Evolutionary conservation across 768 basidiomycete species (phyloP), one percentile per base, ranked within the genome.

Genomic region (Crucibulum laeve): DNA sequence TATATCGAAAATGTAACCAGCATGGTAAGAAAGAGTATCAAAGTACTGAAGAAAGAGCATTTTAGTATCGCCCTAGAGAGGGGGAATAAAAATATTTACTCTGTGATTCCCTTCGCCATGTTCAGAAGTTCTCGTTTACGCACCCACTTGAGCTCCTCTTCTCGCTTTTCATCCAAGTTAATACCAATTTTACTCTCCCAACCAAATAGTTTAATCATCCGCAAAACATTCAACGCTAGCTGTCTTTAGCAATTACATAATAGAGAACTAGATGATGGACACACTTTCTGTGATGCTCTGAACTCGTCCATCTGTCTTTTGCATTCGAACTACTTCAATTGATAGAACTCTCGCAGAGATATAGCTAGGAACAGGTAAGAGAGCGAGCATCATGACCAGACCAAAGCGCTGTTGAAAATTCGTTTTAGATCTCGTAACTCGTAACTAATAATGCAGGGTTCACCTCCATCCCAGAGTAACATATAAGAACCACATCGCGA

Each of bases 201-300:
- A 10, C 72, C 87, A 52, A 90, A 87, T 30, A 87, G 63, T 58
- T 88, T 88, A 56, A 85, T 67, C 79, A 86, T 84, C 17, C 83
- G 75, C 13, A 85, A 58, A 15, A 79, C 74, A 43, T 72, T 74
- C 54, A 80, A 66, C 4, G 68, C 80, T 80, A 42, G 11, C 17
- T 10, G 17, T 4, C 33, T 24, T 60, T 15, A 25, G 38, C 25
- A 25, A 38, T 22, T 23, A 25, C 17, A 13, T 18, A 19, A 39
- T 33, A 19, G 19, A 26, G 8, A 5, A 3, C 52, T 40, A 65
- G 13, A 36, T 1, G 15, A 18, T 1, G 17, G 19, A 21, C 54
- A 50, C 53, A 77, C 79, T 70, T 64, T 87, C 83, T 4, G 80
- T 79, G 26, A 86, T 75, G 1, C 67, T 61, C 53, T 83, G 75